phyloP scores from a whole-genome alignment of 2,329 filamentous ascomycete genomes.

The Alternaria rosae region DNA sequence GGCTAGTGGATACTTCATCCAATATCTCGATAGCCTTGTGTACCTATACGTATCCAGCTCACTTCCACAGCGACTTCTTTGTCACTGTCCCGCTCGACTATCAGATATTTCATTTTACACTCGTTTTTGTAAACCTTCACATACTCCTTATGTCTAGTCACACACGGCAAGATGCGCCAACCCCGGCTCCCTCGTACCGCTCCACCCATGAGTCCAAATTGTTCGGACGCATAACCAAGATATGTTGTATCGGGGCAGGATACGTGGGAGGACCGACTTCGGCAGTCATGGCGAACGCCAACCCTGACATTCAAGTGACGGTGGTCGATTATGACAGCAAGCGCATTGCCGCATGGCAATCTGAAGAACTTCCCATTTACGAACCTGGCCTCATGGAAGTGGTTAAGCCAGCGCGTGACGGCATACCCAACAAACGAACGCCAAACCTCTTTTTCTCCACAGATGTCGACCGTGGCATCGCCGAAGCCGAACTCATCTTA shows the following conservation, averaged over 20 bases:
- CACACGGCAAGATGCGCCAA: not conserved
- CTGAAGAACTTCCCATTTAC: conserved; percentile 75
- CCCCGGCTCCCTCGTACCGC: not conserved
- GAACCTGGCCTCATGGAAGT: conserved; percentile 76
- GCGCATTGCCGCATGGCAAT: conserved; percentile 77
- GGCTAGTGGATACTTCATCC: not conserved
- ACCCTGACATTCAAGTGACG: conserved; percentile 73
- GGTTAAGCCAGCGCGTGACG: conserved; percentile 67
- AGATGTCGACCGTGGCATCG: conserved; percentile 67
- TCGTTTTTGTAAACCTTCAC: not conserved
- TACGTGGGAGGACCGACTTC: conserved; percentile 72
- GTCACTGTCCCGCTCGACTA: not conserved
- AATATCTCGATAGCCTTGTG: not conserved
- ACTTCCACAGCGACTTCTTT: not conserved
- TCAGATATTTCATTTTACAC: not conserved
- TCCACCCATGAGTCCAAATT: not conserved
- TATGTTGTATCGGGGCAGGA: conserved; percentile 5
- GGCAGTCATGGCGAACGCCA: conserved; percentile 76
- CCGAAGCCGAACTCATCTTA: conserved; percentile 75
- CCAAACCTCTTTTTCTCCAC: conserved; percentile 79
- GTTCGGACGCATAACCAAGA: not conserved
- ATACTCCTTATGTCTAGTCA: not conserved
- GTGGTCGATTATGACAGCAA: conserved; percentile 74
- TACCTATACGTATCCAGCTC: not conserved
- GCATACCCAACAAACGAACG: conserved; percentile 49